A percentile compares a stretch with the other conserved stretches of the same genome.
These are phyloP conservation scores for Saccharomycopsis vini DNA, from an alignment of 805 yeast genomes.

Conservation along the genomic window DNA sequence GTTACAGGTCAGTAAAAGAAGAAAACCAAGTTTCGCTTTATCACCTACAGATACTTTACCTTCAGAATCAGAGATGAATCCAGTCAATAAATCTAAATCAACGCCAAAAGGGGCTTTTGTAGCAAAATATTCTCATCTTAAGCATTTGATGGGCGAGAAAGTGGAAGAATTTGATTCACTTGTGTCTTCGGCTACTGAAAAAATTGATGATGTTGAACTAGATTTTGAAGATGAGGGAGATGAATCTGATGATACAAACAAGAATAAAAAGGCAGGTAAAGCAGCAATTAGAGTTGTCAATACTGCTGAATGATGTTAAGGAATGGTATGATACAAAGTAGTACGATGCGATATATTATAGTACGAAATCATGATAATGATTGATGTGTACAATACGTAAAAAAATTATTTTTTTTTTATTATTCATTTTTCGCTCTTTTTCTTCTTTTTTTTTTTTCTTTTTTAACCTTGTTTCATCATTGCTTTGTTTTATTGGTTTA, in stretches of 20 bases:
- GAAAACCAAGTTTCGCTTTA: slow-evolving; percentile 1
- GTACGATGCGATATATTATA: no score
- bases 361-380: no score
- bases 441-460: no score
- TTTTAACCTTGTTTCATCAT: no score
- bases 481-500: no score
- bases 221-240: slow-evolving; percentile 1
- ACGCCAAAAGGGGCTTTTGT: slow-evolving; percentile 3
- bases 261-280: neutral
- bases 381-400: no score
- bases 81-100: neutral
- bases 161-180: slow-evolving; percentile 12
- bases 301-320: no score
- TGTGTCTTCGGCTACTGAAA: slow-evolving; percentile 12
- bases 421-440: no score
- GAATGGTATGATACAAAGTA: neutral
- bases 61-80: neutral
- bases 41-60: neutral
- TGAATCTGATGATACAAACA: neutral
- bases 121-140: slow-evolving; percentile 14
- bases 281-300: neutral
- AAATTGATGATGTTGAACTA: slow-evolving; percentile 2
- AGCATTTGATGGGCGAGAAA: slow-evolving; percentile 11
- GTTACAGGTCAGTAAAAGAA: neutral
- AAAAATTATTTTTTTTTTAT: no score